These are phyloP conservation scores for Solanum hybrid DNA, from an alignment of 305 asterid genomes.

Conservation along the genomic window DNA sequence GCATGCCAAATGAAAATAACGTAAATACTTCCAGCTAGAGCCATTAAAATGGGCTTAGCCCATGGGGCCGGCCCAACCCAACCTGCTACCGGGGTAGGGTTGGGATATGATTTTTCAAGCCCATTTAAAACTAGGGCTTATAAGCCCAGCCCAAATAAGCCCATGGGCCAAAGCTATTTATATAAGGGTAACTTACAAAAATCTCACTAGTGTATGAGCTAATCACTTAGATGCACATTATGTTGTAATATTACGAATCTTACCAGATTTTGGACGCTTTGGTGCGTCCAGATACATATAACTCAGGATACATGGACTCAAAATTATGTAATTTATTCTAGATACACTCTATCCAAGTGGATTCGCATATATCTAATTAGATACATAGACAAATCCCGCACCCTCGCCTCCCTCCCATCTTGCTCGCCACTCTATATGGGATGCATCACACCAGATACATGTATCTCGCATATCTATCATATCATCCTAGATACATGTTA, in stretches of 20 bases:
- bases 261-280: not conserved
- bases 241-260: not conserved
- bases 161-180: not conserved
- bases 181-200: not conserved
- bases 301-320: not conserved
- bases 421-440: not conserved
- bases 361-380: not conserved
- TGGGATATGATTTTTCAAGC: not conserved
- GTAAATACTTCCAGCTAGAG: slow-evolving; percentile 1
- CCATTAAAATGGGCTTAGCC: not conserved
- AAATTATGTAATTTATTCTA: not conserved
- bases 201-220: not conserved
- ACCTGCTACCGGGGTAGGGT: not conserved
- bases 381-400: not conserved
- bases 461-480: not conserved
- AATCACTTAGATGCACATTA: not conserved
- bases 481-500: not conserved
- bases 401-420: not conserved
- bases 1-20: not conserved
- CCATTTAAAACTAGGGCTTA: not conserved
- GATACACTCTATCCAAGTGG: not conserved
- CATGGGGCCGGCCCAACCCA: not conserved
- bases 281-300: not conserved
- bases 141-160: not conserved
- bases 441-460: not conserved